Base-by-base conservation (phyloP, 352 stramenopile species). In the Aphanomyces astaci region DNA sequence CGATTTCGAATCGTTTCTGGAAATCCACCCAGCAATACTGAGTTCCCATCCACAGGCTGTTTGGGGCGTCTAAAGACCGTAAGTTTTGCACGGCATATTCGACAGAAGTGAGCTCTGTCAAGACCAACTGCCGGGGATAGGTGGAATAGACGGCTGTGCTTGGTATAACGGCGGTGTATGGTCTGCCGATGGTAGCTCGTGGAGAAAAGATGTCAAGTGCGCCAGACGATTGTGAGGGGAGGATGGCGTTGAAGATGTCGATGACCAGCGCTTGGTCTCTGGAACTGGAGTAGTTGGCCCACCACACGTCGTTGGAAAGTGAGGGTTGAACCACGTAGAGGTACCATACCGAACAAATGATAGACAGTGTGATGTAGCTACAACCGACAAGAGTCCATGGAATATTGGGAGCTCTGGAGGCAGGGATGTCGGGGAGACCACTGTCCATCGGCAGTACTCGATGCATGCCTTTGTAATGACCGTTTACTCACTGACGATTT, bases 21-120 rank as follows among this genome's bases (percentile, higher is more conserved):
- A 66, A 66, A 36, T 66, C 59, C 7, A 66, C 59, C 59, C 59
- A 66, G 30, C 59, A 66, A 30, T 66, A 43, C 59, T 66, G 59
- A 9, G 43, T 25, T 3, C 25, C 28, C 27, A 66, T 56, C 24
- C 36, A 43, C 11, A 66, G 15, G 17, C 33, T 39, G 30, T 36
- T 32, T 25, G 52, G 48, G 11, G 59, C 22, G 30, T 36, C 48
- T 1, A 54, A 19, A 10, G 3, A 13, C 0, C 59, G 59, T 11
- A 66, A 36, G 2, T 66, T 7, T 1, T 32, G 11, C 11, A 66
- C 59, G 1, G 59, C 59, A 36, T 54, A 66, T 30, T 66, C 59
- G 59, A 66, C n/a, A 10, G 59, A 54, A 19, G 59, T 66, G 11
- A 66, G 24, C 24, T 66, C 59, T 7, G 24, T 45, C 24, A 66